A percentile compares a stretch with the other conserved stretches of the same genome.
phyloP scores from a whole-genome alignment of 768 basidiomycete genomes.

The Flagelloscypha sp. region DNA sequence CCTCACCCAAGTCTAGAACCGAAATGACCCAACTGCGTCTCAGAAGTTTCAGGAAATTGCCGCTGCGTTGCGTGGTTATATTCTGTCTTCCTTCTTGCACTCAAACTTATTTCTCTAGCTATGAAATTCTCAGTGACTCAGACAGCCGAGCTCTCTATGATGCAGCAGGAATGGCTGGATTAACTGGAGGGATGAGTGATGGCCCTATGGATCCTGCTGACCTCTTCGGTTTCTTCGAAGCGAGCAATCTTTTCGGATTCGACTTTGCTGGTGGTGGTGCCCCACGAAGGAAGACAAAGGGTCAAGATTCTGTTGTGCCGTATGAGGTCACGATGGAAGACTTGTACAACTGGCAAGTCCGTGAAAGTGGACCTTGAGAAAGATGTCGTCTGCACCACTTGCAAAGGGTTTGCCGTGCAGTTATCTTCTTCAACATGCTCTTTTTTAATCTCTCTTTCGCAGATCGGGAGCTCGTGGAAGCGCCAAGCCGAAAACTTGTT shows the following conservation, averaged over 20 bases:
- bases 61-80: conserved; percentile 56
- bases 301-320: conserved; percentile 66
- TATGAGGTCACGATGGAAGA: conserved; percentile 89
- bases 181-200: conserved; percentile 40
- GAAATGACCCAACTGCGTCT: conserved; percentile 77
- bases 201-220: conserved; percentile 53
- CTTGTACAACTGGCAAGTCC: conserved; percentile 82
- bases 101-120: conserved; percentile 34
- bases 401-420: conserved; percentile 59
- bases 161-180: conserved; percentile 59
- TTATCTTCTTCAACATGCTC: conserved; percentile 7
- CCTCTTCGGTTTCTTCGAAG: conserved; percentile 66
- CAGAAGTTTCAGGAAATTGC: conserved; percentile 85
- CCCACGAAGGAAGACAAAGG: conserved; percentile 42
- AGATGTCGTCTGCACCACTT: conserved; percentile 66
- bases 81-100: conserved; percentile 6
- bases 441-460: conserved; percentile 5
- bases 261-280: conserved; percentile 39
- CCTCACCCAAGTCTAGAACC: conserved; percentile 46
- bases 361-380: conserved; percentile 88
- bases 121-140: conserved; percentile 73
- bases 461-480: conserved; percentile 78
- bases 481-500: conserved; percentile 80
- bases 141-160: conserved; percentile 69
- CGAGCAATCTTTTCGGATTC: conserved; percentile 49